Evolutionary conservation across 2,329 filamentous ascomycete genomes (phyloP), one percentile per base, ranked within the genome.

Genomic region (Mycocentrospora acerina): DNA sequence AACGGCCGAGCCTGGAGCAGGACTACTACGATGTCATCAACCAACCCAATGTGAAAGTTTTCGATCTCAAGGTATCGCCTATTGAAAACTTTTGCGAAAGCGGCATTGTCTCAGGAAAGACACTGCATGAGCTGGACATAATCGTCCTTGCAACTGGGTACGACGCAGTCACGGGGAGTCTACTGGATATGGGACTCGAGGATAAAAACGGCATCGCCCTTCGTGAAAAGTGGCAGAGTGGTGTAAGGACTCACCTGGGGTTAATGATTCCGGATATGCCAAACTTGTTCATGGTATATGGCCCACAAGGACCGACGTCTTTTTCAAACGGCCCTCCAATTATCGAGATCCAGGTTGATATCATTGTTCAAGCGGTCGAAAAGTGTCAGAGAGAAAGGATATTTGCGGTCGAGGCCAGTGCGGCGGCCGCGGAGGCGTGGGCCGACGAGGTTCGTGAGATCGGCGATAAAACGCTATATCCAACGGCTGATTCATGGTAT

Each of bases 61-160:
- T 77, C 15, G 72, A 71, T 4, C 67, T 62, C 12, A 56, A 47
- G 2, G 16, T 19, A 0, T 32, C 70, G 3, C 59, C 60, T 1
- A 77, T 81, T 26, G 64, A 65, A 22, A 53, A 60, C 6, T 67
- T 81, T 28, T 71, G 77, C 2, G 59, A 70, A 9, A 67, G 70
- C n/a, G 73, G 78, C 11, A 60, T 80, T 32, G 60, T 74, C 55
- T 71, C 71, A 4, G 55, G 59, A 24, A 77, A 75, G n/a, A 55
- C 71, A 24, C 59, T 74, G n/a, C 57, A 77, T 35, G 67, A 75
- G 24, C 71, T 79, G 11, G 80, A 83, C 51, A 70, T 71, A 10
- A 73, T 83, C 15, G 68, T 82, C 32, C 52, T 69, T 34, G 70
- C 59, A 15, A 73, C 63, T 0, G 71, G 71, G 0, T 74, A 73